Evolutionary conservation across 2,329 filamentous ascomycete genomes (phyloP).

Genomic region (Verticillium zaregamsianum): DNA sequence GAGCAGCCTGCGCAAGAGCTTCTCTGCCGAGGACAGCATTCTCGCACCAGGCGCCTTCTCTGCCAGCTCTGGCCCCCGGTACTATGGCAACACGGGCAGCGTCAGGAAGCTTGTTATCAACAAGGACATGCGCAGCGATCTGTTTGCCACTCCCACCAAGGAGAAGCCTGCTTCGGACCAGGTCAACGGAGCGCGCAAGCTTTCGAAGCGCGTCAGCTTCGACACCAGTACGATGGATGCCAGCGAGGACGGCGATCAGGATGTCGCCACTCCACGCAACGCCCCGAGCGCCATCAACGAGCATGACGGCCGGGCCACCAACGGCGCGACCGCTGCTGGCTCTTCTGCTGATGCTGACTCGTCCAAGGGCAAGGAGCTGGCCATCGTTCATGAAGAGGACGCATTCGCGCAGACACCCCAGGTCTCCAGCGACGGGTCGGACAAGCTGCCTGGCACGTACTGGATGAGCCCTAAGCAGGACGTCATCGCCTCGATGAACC

Average conservation of each 20-base stretch:
- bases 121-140: conserved; percentile 72
- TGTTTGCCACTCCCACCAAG: conserved; percentile 58
- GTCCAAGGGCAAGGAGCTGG: conserved; percentile 70
- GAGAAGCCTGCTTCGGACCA: conserved; percentile 39
- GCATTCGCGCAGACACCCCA: conserved; percentile 16
- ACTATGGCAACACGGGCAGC: conserved; percentile 63
- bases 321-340: background rate
- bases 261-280: conserved; percentile 2
- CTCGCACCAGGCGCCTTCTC: conserved; percentile 83
- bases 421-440: conserved; percentile 24
- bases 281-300: background rate
- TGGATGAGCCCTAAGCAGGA: conserved; percentile 78
- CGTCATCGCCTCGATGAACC: conserved; percentile 75
- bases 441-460: conserved; percentile 67
- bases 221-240: conserved; percentile 58
- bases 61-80: conserved; percentile 57
- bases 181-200: conserved; percentile 43
- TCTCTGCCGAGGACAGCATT: conserved; percentile 80
- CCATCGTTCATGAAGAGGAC: conserved; percentile 73
- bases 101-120: conserved; percentile 94
- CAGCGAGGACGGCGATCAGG: conserved; percentile 4
- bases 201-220: conserved; percentile 89
- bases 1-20: conserved; percentile 78
- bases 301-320: background rate
- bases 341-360: background rate